Conservation (phyloP, 2,329 filamentous ascomycete genomes). For the Apiospora malaysiana region DNA sequence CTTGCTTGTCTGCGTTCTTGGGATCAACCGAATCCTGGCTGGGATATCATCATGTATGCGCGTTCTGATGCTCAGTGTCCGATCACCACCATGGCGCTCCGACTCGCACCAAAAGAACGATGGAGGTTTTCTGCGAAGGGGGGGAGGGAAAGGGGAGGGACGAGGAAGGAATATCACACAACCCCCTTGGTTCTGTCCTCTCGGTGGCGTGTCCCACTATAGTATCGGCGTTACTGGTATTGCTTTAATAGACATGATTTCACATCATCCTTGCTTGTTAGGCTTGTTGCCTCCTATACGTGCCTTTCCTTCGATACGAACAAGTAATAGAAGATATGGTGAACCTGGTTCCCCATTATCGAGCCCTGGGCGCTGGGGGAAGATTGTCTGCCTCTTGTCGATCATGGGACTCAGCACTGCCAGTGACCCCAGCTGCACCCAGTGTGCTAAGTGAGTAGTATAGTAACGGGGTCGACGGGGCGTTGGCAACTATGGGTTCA, state of each 20-base stretch:
- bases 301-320: background rate
- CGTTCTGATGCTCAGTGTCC: background rate
- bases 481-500: background rate
- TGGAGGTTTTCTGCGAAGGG: background rate
- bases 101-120: background rate
- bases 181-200: background rate
- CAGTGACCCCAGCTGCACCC: too few species aligned
- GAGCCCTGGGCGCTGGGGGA: background rate
- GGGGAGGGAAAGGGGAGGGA: background rate
- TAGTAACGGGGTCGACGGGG: background rate
- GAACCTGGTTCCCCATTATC: background rate
- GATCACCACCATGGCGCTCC: background rate
- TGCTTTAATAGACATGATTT: conserved; percentile 18
- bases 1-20: background rate
- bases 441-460: background rate
- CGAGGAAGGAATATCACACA: background rate
- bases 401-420: too few species aligned
- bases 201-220: background rate
- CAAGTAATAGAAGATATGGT: background rate
- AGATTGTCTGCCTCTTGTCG: background rate
- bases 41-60: background rate
- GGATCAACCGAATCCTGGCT: background rate
- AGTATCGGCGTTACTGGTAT: conserved; percentile 20
- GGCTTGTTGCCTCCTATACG: background rate
- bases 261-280: background rate